Conservation (phyloP, 2,329 filamentous ascomycete genomes). For the Microascus cirrosus region DNA sequence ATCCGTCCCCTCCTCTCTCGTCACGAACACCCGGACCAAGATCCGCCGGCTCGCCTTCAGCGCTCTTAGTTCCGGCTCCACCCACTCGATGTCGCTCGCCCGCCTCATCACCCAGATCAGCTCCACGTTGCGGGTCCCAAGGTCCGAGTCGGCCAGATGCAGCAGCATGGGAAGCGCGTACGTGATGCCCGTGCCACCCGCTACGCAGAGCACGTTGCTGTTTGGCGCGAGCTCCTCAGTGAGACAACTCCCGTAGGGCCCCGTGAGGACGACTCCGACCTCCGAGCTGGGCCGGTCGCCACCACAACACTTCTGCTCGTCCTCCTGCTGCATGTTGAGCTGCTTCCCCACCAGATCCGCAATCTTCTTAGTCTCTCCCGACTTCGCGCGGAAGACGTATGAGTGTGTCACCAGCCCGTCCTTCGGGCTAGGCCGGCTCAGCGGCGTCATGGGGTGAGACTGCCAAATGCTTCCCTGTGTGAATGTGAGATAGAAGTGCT, state of each 20-base stretch:
- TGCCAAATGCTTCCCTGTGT: constrained; percentile 58
- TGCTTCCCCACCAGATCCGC: constrained; percentile 30
- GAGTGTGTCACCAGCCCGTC: constrained; percentile 33
- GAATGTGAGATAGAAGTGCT: constrained; percentile 65
- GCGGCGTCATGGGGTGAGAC: constrained; percentile 59
- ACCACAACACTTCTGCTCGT: background rate
- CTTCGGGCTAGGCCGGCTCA: constrained; percentile 35
- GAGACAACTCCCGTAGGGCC: constrained; percentile 49
- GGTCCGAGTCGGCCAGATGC: constrained; percentile 21
- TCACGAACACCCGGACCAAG: constrained; percentile 47
- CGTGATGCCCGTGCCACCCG: constrained; percentile 27
- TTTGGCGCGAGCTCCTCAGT: constrained; percentile 25
- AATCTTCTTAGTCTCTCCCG: constrained; percentile 47
- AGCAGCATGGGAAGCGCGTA: constrained; percentile 26
- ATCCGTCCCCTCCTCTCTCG: constrained; percentile 28
- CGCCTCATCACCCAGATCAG: constrained; percentile 56
- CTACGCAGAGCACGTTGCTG: constrained; percentile 26
- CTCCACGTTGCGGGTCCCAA: constrained; percentile 38
- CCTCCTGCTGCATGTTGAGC: constrained; percentile 10
- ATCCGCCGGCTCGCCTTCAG: constrained; percentile 34
- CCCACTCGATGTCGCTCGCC: constrained; percentile 43
- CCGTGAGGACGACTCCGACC: constrained; percentile 48
- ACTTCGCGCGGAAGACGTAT: constrained; percentile 46
- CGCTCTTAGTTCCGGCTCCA: constrained; percentile 40
- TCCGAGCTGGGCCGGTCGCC: background rate